Evolutionary conservation across 2,329 filamentous ascomycete species (phyloP).

Genomic region (Huntiella decipiens): DNA sequence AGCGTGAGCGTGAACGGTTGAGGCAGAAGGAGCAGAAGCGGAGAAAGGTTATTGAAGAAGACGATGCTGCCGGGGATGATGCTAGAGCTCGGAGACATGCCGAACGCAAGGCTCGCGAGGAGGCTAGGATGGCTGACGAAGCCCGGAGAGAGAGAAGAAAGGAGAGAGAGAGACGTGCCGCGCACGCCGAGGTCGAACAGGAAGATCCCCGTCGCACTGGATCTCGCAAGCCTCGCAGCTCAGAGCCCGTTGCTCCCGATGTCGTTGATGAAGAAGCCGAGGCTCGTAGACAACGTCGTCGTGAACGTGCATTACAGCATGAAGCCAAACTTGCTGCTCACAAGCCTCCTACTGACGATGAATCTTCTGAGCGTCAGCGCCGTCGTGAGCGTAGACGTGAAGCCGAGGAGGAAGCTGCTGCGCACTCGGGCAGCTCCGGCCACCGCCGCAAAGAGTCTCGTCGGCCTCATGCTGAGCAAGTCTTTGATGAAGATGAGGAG

Average conservation of each 20-base stretch:
- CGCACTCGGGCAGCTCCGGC: not conserved
- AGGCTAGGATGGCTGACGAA: not conserved
- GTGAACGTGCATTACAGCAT: not conserved
- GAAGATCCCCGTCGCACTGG: not conserved
- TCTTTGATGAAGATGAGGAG: conserved; percentile 35
- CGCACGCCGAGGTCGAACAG: not conserved
- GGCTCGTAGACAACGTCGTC: not conserved
- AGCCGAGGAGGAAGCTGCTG: not conserved
- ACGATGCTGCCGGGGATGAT: not conserved
- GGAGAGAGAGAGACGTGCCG: not conserved
- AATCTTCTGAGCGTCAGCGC: not conserved
- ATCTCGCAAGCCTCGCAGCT: not conserved
- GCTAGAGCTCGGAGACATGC: not conserved
- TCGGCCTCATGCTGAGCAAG: not conserved
- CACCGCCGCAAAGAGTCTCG: not conserved
- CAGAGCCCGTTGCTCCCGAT: not conserved
- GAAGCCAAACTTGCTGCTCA: not conserved
- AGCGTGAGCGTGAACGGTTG: conserved; percentile 12
- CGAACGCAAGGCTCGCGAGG: conserved; percentile 3
- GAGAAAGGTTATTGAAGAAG: not conserved
- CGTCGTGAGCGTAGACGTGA: not conserved
- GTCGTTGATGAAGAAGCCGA: not conserved
- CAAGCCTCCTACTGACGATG: not conserved
- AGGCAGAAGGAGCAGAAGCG: not conserved
- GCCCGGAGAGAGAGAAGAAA: not conserved